Base-by-base conservation (phyloP, 495 filamentous ascomycete genomes). In the Penicillium coprophilum region DNA sequence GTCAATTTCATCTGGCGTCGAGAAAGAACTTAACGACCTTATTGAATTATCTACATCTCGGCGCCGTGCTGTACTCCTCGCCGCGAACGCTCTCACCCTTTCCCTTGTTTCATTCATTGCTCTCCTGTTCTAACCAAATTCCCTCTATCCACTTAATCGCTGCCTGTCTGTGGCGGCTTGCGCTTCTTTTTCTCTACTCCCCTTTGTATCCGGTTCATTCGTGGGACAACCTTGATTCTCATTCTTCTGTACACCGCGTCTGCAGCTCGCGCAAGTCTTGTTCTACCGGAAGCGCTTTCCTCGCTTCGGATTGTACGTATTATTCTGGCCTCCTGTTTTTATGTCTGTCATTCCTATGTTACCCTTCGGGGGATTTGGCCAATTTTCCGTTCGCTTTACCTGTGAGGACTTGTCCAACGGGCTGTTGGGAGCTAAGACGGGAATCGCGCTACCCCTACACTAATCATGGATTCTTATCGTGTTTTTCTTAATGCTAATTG, bases 261-360 rank as follows among this genome's bases (percentile, higher is more conserved):
- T 31, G 31, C 53, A 24, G 36, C 57, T 56, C 39, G 56, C 56
- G 59, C 62, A 55, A 47, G 55, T 58, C 63, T 66, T 69, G 59
- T 69, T 48, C 52, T 63, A 21, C 50, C 59, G 55, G 59, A 61
- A 69, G 46, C 43, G 45, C 55, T 47, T 62, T 57, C 45, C 67
- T 58, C 51, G 64, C 62, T 71, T 70, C 67, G 65, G 66, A 75
- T 73, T 79, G 76, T 79, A 79, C 75, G 76, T 79, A 77, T 77
- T 34, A n/a, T 53, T 67, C 58, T 54, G 68, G 61, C 66, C 68
- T 64, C 36, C 8, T 41, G 60, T 38, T 59, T 27, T 56, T 38
- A 55, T 61, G 50, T 63, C 20, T 58, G 36, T 41, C 56, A 53
- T 38, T 46, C 50, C 55, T 50, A 10, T 62, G 50, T 45, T 45